Evolutionary conservation across 805 yeast species (phyloP), one percentile per base, ranked within the genome.

Genomic region (Yarrowia yakushimensis): DNA sequence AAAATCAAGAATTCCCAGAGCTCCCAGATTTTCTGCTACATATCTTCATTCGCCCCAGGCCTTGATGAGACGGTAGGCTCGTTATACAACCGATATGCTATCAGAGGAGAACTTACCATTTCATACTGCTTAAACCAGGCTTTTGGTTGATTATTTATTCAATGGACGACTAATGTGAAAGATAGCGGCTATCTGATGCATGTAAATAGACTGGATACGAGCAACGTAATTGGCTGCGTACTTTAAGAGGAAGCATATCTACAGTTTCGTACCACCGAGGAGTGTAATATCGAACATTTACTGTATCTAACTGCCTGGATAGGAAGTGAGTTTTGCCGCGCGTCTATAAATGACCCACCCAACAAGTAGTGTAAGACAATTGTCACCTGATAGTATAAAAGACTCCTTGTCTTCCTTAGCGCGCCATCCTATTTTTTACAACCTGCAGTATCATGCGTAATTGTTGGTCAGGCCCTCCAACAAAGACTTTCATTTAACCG

Each of bases 41-140:
- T 77, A 23, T 68, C 74, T 11, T 67, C 78, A 8, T 77, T 77
- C 67, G 73, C 80, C 22, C 80, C 80, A 2, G 67, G 75, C 1
- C 67, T 74, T 20, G 80, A 77, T 64, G 72, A 73, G 23, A 67
- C 66, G n/a, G 63, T 77, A 4, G 74, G 71, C 11, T 69, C 70
- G 33, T 63, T 77, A 27, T 66, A 65, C 37, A 67, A 66, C 25
- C 52, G 64, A 13, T 68, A 68, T 42, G 69, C 69, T 30, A 67
- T 71, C 17, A 72, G 72, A 30, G 70, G 69, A 17, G 68, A 69
- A 27, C 68, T 74, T 20, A 69, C 69, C 33, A 66, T 74, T 15
- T 69, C 69, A 42, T 74, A 74, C 63, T 74, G 77, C 66, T 65
- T 63, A 15, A 72, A 73, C 1, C 72, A 72, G 12, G 77, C 77